A percentile compares a stretch with the other conserved stretches of the same genome.
phyloP scores from a whole-genome alignment of 1,284 basidiomycete species.

The Cystobasidium sp. region DNA sequence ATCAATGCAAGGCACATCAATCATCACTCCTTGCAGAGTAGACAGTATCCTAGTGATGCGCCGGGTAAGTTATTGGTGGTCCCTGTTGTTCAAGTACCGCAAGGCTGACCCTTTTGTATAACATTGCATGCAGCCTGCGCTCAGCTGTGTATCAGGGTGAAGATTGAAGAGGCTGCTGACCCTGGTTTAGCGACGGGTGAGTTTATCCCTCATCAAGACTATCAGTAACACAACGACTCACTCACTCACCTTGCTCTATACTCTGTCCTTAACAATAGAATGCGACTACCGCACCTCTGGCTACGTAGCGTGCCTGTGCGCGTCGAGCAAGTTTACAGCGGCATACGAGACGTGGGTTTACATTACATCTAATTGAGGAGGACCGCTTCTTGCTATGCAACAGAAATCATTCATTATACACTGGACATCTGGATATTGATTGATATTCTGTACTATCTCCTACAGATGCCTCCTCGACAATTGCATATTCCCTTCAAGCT shows the following conservation, averaged over 20 bases:
- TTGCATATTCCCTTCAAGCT: slow-evolving; percentile 23
- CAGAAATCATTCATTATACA: too few relatives aligned
- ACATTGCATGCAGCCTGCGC: slow-evolving; percentile 29
- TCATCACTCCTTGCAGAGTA: not conserved
- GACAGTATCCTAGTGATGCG: slow-evolving; percentile 39
- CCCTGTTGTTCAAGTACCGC: not conserved
- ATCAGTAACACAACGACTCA: not conserved
- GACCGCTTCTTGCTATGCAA: too few relatives aligned
- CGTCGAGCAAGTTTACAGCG: slow-evolving; percentile 23
- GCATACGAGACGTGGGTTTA: slow-evolving; percentile 41
- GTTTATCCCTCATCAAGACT: not conserved
- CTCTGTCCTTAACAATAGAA: slow-evolving; percentile 7
- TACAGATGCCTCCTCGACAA: slow-evolving; percentile 39
- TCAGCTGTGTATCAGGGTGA: slow-evolving; percentile 31
- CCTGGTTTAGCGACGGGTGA: slow-evolving; percentile 34
- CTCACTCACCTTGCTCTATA: not conserved
- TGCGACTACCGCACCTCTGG: slow-evolving; percentile 25
- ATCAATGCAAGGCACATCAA: not conserved
- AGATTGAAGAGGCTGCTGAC: slow-evolving; percentile 42
- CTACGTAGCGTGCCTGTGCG: slow-evolving; percentile 37
- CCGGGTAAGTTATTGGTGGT: slow-evolving; percentile 21
- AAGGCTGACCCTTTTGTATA: slow-evolving; percentile 6
- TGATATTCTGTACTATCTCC: too few relatives aligned
- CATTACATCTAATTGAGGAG: not conserved
- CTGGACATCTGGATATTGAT: too few relatives aligned